Evolutionary conservation across 2,329 filamentous ascomycete genomes (phyloP).

Genomic region (Xylariales sp.): DNA sequence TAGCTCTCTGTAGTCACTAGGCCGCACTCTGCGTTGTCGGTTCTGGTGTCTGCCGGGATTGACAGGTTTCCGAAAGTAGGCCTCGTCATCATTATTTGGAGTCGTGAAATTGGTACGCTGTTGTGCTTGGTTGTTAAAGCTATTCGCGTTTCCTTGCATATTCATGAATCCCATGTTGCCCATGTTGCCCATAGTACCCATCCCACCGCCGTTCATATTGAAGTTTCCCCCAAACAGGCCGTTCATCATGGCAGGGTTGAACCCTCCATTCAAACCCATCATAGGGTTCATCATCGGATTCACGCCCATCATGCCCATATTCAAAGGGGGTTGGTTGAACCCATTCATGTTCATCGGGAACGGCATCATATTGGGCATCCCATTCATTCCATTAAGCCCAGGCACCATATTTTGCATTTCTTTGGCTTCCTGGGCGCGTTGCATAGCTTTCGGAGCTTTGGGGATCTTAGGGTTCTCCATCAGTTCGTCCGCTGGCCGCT

Average conservation of each 20-base stretch:
- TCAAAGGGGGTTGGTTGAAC: conserved; percentile 54
- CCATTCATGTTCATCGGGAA: conserved; percentile 55
- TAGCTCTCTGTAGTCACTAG: conserved; percentile 91
- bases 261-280: conserved; percentile 52
- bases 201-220: conserved; percentile 49
- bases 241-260: conserved; percentile 52
- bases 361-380: conserved; percentile 61
- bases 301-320: conserved; percentile 54
- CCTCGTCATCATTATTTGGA: conserved; percentile 80
- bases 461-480: conserved; percentile 73
- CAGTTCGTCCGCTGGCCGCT: conserved; percentile 82
- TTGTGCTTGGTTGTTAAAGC: conserved; percentile 49
- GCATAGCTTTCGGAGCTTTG: conserved; percentile 74
- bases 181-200: conserved; percentile 46
- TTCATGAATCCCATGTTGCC: conserved; percentile 52
- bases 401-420: conserved; percentile 59
- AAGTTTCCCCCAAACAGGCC: conserved; percentile 53
- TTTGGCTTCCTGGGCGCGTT: conserved; percentile 61
- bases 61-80: conserved; percentile 95
- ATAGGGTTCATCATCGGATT: conserved; percentile 56
- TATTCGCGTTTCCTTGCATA: conserved; percentile 42
- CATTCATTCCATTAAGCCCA: conserved; percentile 50
- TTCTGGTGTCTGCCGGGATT: conserved; percentile 93
- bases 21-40: conserved; percentile 80
- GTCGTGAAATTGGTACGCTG: conserved; percentile 55